A percentile compares a stretch with the other conserved stretches of the same genome.
Evolutionary conservation across 371 early-diverging fungal species (phyloP).

Genomic region (Edhazardia aedis): DNA sequence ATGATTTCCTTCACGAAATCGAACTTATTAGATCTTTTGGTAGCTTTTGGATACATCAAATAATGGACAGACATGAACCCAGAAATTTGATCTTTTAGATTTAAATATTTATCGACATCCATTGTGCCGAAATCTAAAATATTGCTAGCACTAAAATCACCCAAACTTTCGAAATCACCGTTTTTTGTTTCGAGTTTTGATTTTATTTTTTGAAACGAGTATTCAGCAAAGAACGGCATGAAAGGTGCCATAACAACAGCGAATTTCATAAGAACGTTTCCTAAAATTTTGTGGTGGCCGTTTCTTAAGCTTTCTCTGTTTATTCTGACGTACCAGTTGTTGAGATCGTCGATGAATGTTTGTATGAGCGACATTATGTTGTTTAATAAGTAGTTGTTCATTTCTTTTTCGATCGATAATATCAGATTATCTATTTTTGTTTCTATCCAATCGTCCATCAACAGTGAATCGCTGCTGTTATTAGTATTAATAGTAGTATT

Average conservation of each 20-base stretch:
- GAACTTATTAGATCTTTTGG: constrained; percentile 18
- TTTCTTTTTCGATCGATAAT: constrained; percentile 64
- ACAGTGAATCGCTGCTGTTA: no score
- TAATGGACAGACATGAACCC: constrained; percentile 37
- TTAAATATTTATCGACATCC: background rate
- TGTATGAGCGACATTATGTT: constrained; percentile 73
- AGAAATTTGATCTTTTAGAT: background rate
- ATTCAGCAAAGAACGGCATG: constrained; percentile 89
- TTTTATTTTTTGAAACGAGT: constrained; percentile 75
- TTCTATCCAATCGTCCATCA: constrained; percentile 92
- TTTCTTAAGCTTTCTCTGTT: constrained; percentile 88
- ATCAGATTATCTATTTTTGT: constrained; percentile 73
- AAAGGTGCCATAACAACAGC: constrained; percentile 85
- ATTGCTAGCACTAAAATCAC: background rate
- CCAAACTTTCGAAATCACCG: background rate
- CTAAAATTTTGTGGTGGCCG: constrained; percentile 65
- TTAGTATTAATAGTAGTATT: constrained; percentile 50
- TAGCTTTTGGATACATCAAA: constrained; percentile 19
- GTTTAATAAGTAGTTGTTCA: constrained; percentile 71
- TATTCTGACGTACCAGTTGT: constrained; percentile 97
- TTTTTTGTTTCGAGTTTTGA: background rate
- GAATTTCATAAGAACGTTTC: constrained; percentile 70
- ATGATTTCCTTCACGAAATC: constrained; percentile 40
- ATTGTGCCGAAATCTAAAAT: background rate
- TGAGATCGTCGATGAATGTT: constrained; percentile 71